Evolutionary conservation across 2,329 filamentous ascomycete genomes (phyloP).

Genomic region (Teratosphaeria gauchensis): DNA sequence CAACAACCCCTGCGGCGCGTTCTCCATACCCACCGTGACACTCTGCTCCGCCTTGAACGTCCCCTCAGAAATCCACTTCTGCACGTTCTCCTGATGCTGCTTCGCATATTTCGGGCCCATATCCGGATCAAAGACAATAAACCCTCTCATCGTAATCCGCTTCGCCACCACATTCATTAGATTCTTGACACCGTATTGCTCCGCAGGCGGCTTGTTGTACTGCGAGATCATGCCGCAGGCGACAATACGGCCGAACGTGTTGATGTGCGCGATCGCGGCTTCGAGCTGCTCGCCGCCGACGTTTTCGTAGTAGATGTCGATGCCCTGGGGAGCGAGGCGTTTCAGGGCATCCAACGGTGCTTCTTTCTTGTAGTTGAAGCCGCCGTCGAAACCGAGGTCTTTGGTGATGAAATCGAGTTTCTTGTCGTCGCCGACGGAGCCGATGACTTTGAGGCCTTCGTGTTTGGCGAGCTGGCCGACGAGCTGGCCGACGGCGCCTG

Average conservation of each 20-base stretch:
- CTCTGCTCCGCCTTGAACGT: conserved; percentile 60
- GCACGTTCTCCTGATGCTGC: conserved; percentile 67
- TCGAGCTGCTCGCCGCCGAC: conserved; percentile 65
- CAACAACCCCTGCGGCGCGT: conserved; percentile 61
- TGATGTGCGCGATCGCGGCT: conserved; percentile 56
- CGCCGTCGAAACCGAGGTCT: conserved; percentile 60
- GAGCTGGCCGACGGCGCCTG: conserved; percentile 71
- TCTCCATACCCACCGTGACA: conserved; percentile 67
- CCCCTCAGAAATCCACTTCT: conserved; percentile 67
- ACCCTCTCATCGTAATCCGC: conserved; percentile 62
- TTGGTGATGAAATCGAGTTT: conserved; percentile 68
- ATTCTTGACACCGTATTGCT: conserved; percentile 59
- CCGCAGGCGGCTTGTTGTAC: conserved; percentile 55
- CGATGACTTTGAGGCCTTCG: conserved; percentile 69
- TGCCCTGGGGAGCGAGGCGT: conserved; percentile 63
- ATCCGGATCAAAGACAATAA: conserved; percentile 55
- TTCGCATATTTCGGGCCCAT: conserved; percentile 57
- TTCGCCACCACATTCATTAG: conserved; percentile 56
- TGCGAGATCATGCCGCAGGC: conserved; percentile 59
- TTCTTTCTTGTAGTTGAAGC: conserved; percentile 87
- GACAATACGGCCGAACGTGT: conserved; percentile 57
- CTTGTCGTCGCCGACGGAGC: conserved; percentile 67
- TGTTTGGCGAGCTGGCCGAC: conserved; percentile 78
- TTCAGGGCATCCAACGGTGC: conserved; percentile 56
- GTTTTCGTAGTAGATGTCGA: conserved; percentile 80